These are phyloP conservation scores for Verticillium nubilum DNA, from an alignment of 2,329 filamentous ascomycete genomes.

Conservation along the genomic window DNA sequence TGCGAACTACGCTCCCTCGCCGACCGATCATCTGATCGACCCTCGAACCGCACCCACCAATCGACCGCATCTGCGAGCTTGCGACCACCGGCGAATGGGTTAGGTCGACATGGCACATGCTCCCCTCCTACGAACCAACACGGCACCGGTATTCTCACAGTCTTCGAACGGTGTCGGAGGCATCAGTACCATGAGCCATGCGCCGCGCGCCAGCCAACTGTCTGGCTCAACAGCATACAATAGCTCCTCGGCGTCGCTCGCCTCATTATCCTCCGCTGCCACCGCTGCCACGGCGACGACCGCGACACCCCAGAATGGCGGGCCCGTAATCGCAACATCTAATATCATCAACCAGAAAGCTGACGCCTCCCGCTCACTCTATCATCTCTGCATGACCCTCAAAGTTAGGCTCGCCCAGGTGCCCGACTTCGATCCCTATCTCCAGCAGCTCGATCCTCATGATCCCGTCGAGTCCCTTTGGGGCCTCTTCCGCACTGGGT, in stretches of 20 bases:
- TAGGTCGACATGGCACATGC: slow-evolving; percentile 52
- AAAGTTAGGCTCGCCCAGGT: slow-evolving; percentile 78
- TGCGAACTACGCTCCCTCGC: background rate
- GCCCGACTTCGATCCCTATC: slow-evolving; percentile 71
- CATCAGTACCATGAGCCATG: slow-evolving; percentile 45
- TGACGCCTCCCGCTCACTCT: slow-evolving; percentile 85
- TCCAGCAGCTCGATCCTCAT: slow-evolving; percentile 65
- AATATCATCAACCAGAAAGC: slow-evolving; percentile 98
- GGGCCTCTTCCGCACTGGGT: slow-evolving; percentile 77
- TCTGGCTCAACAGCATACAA: slow-evolving; percentile 54
- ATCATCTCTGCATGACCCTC: slow-evolving; percentile 87
- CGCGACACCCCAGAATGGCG: slow-evolving; percentile 38
- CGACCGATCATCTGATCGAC: background rate
- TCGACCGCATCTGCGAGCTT: background rate
- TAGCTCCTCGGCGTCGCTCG: slow-evolving; percentile 47
- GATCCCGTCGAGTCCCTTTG: slow-evolving; percentile 86
- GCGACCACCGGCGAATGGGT: slow-evolving; percentile 31
- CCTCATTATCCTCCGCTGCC: slow-evolving; percentile 38
- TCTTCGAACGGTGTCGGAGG: slow-evolving; percentile 39
- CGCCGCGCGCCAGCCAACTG: slow-evolving; percentile 55
- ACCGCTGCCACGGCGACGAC: slow-evolving; percentile 26
- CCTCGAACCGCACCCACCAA: background rate
- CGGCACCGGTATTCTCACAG: slow-evolving; percentile 48
- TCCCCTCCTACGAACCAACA: slow-evolving; percentile 54
- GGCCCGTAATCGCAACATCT: slow-evolving; percentile 68